Conservation (phyloP, 1,284 basidiomycete species). For the Bondarzewia mesenterica region DNA sequence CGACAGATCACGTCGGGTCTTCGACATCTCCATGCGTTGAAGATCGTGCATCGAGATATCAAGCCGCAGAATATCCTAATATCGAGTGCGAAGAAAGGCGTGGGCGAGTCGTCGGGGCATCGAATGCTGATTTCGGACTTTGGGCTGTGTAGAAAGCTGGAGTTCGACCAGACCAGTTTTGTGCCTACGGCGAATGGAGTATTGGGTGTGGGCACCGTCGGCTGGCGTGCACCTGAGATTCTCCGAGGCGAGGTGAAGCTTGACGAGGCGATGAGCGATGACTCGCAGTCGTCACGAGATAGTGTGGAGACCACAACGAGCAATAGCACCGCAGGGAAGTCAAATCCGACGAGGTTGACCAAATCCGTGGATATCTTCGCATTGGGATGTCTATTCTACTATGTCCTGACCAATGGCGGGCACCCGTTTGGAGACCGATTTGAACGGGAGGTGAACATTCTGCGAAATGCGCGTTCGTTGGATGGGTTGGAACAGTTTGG, state of each 20-base stretch:
- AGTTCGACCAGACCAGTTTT: constrained; percentile 91
- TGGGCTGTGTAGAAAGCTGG: constrained; percentile 87
- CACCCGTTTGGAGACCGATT: constrained; percentile 91
- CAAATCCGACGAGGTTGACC: constrained; percentile 65
- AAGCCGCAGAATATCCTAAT: constrained; percentile 98
- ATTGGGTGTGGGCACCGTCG: constrained; percentile 85
- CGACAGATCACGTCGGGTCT: constrained; percentile 85
- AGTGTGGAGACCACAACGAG: constrained; percentile 44
- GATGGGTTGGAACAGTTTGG: constrained; percentile 70
- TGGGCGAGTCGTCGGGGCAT: constrained; percentile 39
- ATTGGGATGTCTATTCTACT: constrained; percentile 89
- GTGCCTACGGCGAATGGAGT: constrained; percentile 73
- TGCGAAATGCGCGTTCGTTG: constrained; percentile 70
- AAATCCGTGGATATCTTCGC: constrained; percentile 94
- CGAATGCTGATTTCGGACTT: constrained; percentile 95
- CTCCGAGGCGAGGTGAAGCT: constrained; percentile 85
- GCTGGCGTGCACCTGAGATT: constrained; percentile 94
- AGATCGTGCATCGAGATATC: constrained; percentile 96
- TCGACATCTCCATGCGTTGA: constrained; percentile 87
- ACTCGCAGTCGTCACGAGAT: constrained; percentile 59
- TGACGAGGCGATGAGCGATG: constrained; percentile 63
- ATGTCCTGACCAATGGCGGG: constrained; percentile 78
- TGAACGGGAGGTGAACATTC: constrained; percentile 87
- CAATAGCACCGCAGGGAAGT: constrained; percentile 26
- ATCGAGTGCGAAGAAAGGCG: constrained; percentile 57